Evolutionary conservation across 2,329 filamentous ascomycete species (phyloP), one percentile per base, ranked within the genome.

Genomic region (Cytospora mali): DNA sequence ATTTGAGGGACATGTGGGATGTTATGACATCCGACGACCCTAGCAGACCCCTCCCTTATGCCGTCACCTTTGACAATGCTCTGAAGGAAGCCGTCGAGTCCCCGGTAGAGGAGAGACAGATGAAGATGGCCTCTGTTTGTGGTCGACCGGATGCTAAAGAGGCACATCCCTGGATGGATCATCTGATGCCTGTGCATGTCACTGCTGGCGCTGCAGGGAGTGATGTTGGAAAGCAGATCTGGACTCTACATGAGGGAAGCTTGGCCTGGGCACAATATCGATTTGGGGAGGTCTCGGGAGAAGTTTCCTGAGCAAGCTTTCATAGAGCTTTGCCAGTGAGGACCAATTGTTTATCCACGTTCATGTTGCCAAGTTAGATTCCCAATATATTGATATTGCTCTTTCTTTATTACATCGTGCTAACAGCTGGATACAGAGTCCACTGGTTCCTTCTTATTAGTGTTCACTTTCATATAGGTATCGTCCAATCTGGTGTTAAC

Each of bases 61-160:
- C 83, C 1, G 78, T 80, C 39, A 84, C 80, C 57, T 93, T 92
- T 68, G 85, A 94, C 66, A 80, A 86, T 52, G 85, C 88, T 2
- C 76, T 93, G 50, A 86, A 87, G 68, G 84, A 89, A 23, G 88
- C 87, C 0, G 86, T 87, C 29, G 82, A 82, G 71, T 69, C 66
- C 9, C 72, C n/a, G 60, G 75, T 76, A 4, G 64, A 62, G 4
- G 71, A 74, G 65, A 71, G 80, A 18, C 74, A 78, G 66, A 73
- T 74, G 6, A 72, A 66, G 31, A 77, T 83, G 76, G 72, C 73
- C 0, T 74, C 74, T 23, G 67, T 77, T 2, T 71, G 74, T 21
- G 75, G 71, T 64, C 71, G 80, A 33, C 75, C 77, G 0, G 80
- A 83, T 59, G 80, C 80, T 6, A 75, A 71, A 53, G 75, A 81